Conservation (phyloP, 495 filamentous ascomycete genomes). For the Schizothecium vesticola region DNA sequence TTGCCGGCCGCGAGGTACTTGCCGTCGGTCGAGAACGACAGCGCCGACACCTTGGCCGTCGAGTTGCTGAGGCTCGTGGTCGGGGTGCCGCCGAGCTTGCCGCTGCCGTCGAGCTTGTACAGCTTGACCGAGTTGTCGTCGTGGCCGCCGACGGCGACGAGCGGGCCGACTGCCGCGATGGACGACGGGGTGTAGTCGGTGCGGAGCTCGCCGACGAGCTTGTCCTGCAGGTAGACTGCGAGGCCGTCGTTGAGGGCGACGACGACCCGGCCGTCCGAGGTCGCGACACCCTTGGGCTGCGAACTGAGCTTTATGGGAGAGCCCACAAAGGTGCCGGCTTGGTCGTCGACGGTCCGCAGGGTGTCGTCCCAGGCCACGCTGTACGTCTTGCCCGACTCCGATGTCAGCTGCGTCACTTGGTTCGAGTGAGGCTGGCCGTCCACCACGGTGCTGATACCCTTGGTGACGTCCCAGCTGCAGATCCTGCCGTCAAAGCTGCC, state of each 20-base stretch:
- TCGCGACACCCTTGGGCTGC: slow-evolving; percentile 49
- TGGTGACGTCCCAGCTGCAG: slow-evolving; percentile 69
- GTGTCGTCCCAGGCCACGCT: slow-evolving; percentile 96
- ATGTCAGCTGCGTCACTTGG: slow-evolving; percentile 71
- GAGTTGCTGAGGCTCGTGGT: slow-evolving; percentile 46
- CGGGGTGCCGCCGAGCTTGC: slow-evolving; percentile 36
- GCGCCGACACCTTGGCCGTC: slow-evolving; percentile 54
- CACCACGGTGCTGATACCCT: slow-evolving; percentile 60
- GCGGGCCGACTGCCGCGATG: slow-evolving; percentile 58
- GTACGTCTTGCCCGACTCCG: slow-evolving; percentile 58
- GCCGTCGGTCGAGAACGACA: slow-evolving; percentile 75
- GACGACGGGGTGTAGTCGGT: slow-evolving; percentile 56
- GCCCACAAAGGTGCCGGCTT: slow-evolving; percentile 45
- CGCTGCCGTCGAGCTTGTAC: slow-evolving; percentile 51
- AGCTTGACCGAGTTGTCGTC: slow-evolving; percentile 68
- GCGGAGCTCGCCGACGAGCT: slow-evolving; percentile 44
- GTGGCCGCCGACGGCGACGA: slow-evolving; percentile 66
- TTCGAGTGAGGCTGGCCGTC: slow-evolving; percentile 77
- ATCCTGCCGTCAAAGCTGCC: slow-evolving; percentile 88
- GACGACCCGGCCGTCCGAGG: slow-evolving; percentile 42
- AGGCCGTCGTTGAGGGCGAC: slow-evolving; percentile 64
- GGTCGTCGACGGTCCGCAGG: slow-evolving; percentile 66
- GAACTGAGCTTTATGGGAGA: slow-evolving; percentile 40
- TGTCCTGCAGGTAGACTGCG: slow-evolving; percentile 57
- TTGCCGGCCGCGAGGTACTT: slow-evolving; percentile 73